Percentiles rank a stretch among this genome's conserved stretches.
These are phyloP conservation scores for Holtermannia corniformis DNA, from an alignment of 768 basidiomycete species.

Conservation along the genomic window DNA sequence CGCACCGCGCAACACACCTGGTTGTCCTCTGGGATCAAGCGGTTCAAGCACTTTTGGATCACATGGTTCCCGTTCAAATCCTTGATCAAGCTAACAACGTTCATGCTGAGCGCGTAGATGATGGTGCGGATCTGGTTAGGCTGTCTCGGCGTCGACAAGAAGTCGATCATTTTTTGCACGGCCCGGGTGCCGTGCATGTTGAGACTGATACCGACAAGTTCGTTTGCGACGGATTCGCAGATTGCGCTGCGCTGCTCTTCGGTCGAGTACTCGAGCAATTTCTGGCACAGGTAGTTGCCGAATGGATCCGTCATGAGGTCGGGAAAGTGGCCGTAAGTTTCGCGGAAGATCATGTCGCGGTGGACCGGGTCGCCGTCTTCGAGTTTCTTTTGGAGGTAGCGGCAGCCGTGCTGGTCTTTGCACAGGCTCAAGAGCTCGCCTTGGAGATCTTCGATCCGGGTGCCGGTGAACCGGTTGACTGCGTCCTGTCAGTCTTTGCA, in stretches of 20 bases:
- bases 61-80: constrained; percentile 49
- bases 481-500: neutral
- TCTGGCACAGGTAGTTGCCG: constrained; percentile 98
- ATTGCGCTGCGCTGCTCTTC: constrained; percentile 95
- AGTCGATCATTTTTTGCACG: constrained; percentile 99
- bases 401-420: constrained; percentile 98
- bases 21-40: constrained; percentile 95
- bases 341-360: constrained; percentile 97
- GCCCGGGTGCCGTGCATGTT: constrained; percentile 99
- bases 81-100: constrained; percentile 98
- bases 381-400: constrained; percentile 96
- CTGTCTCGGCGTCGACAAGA: constrained; percentile 76
- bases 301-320: constrained; percentile 99
- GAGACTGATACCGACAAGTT: constrained; percentile 92
- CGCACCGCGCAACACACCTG: constrained; percentile 51
- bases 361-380: constrained; percentile 94
- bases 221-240: constrained; percentile 94
- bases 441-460: constrained; percentile 85
- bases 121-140: constrained; percentile 80
- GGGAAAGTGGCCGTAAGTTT: constrained; percentile 94
- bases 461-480: constrained; percentile 97
- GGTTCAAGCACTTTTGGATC: constrained; percentile 98
- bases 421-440: constrained; percentile 90
- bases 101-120: constrained; percentile 89
- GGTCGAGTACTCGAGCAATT: constrained; percentile 89